Conservation (phyloP, 2,329 filamentous ascomycete genomes). For the Aspergillus glaucus region DNA sequence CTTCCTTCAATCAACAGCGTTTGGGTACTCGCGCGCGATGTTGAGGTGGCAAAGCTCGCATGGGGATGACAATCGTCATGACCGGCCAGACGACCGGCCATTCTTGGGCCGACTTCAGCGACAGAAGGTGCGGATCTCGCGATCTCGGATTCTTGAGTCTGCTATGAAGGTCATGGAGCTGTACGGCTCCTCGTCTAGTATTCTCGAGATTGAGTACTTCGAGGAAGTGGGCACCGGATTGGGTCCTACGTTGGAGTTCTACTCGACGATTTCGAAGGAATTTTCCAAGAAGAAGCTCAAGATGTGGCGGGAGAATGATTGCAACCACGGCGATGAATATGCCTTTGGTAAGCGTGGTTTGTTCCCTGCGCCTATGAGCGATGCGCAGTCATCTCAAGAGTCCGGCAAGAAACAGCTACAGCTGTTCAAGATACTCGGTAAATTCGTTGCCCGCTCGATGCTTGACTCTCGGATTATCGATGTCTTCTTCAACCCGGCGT, state of each 20-base stretch:
- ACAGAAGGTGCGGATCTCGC: slow-evolving; percentile 96
- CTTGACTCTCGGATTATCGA: slow-evolving; percentile 97
- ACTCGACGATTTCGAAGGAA: slow-evolving; percentile 93
- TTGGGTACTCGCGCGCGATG: slow-evolving; percentile 97
- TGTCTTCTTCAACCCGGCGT: slow-evolving; percentile 92
- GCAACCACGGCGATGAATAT: slow-evolving; percentile 64
- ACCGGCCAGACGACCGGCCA: slow-evolving; percentile 79
- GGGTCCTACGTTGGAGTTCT: slow-evolving; percentile 93
- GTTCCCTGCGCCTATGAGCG: slow-evolving; percentile 85
- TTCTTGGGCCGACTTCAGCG: slow-evolving; percentile 87
- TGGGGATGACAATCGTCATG: slow-evolving; percentile 70
- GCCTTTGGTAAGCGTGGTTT: slow-evolving; percentile 78
- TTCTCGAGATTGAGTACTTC: slow-evolving; percentile 96
- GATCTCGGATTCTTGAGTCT: slow-evolving; percentile 90
- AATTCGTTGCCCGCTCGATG: slow-evolving; percentile 97
- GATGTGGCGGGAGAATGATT: slow-evolving; percentile 91
- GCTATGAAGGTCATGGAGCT: slow-evolving; percentile 98
- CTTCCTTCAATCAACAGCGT: slow-evolving; percentile 95
- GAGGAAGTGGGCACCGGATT: slow-evolving; percentile 96
- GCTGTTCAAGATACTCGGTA: slow-evolving; percentile 87
- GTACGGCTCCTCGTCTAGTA: slow-evolving; percentile 92
- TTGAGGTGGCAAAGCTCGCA: slow-evolving; percentile 93
- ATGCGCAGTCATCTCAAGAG: slow-evolving; percentile 65
- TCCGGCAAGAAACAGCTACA: slow-evolving; percentile 83
- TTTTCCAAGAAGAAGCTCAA: slow-evolving; percentile 97